These are phyloP conservation scores for Cladorrhinum sp. DNA, from an alignment of 2,329 filamentous ascomycete species.

Conservation along the genomic window DNA sequence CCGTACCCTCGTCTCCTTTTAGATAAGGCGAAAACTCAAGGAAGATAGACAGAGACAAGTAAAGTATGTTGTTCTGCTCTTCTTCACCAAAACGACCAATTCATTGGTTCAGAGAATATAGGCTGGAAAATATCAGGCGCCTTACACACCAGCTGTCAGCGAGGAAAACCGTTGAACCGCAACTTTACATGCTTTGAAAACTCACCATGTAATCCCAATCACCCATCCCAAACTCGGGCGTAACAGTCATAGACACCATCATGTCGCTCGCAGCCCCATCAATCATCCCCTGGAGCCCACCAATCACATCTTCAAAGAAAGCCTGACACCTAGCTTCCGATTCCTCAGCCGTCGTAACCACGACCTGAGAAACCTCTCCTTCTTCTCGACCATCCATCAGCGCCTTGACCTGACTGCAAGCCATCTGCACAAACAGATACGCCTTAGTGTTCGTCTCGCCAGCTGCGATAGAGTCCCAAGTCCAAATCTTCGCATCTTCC, in stretches of 20 bases:
- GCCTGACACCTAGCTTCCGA: constrained; percentile 25
- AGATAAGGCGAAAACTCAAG: too few species aligned
- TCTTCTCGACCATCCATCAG: constrained; percentile 36
- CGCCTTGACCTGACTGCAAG: constrained; percentile 42
- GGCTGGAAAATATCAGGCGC: neutral
- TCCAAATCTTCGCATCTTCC: constrained; percentile 41
- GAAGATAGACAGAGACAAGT: too few species aligned
- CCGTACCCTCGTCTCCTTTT: too few species aligned
- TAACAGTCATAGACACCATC: constrained; percentile 6
- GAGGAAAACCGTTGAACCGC: too few species aligned
- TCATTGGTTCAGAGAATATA: too few species aligned
- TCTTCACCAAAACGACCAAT: too few species aligned
- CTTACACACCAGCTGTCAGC: constrained; percentile 22
- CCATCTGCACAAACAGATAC: constrained; percentile 40
- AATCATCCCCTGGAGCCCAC: constrained; percentile 20
- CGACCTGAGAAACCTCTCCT: constrained; percentile 32
- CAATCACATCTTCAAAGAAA: constrained; percentile 27
- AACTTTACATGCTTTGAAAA: constrained; percentile 2
- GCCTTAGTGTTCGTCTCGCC: constrained; percentile 57
- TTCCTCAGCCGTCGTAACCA: constrained; percentile 37
- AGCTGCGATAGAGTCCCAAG: constrained; percentile 38
- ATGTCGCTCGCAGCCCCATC: constrained; percentile 23
- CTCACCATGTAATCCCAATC: constrained; percentile 45
- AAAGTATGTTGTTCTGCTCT: too few species aligned
- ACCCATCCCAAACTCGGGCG: constrained; percentile 24